Percentiles rank a stretch among this genome's conserved stretches.
Evolutionary conservation across 163 green algal genomes (phyloP).

Genomic region (Volvox carteri): DNA sequence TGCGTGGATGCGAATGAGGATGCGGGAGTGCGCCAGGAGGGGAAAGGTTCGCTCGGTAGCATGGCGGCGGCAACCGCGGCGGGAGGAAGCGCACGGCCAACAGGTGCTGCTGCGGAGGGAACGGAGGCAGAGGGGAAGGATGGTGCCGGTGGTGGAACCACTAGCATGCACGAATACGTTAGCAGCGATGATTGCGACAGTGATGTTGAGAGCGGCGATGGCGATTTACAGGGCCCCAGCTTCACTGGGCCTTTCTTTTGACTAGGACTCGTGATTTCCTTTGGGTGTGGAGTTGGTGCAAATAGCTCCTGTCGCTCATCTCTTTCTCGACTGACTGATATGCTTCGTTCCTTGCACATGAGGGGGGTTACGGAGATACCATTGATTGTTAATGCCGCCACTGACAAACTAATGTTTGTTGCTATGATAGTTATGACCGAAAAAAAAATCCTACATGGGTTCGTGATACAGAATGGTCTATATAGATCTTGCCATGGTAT

Average conservation of each 20-base stretch:
- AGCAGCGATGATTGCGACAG: not conserved
- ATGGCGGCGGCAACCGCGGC: not conserved
- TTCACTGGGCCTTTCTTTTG: slow-evolving; percentile 50
- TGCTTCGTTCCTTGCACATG: not conserved
- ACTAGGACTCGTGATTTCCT: too few relatives aligned
- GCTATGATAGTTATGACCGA: too few relatives aligned
- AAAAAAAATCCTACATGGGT: too few relatives aligned
- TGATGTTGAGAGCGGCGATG: not conserved
- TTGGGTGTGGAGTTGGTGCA: too few relatives aligned
- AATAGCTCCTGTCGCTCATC: too few relatives aligned
- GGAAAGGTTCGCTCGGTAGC: not conserved
- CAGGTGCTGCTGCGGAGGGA: not conserved
- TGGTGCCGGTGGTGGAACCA: not conserved
- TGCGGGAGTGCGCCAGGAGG: not conserved
- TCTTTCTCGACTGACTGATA: not conserved
- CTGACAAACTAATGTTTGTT: not conserved
- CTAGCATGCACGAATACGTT: too few relatives aligned
- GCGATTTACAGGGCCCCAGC: not conserved
- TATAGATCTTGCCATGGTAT: too few relatives aligned
- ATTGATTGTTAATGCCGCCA: not conserved
- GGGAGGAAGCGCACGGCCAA: not conserved
- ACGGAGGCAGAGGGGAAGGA: not conserved
- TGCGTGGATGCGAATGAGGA: not conserved
- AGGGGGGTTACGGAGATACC: not conserved
- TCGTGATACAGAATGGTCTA: too few relatives aligned